Evolutionary conservation across 441 rosid genomes (phyloP), one percentile per base, ranked within the genome.

Genomic region (California macrophylla): DNA sequence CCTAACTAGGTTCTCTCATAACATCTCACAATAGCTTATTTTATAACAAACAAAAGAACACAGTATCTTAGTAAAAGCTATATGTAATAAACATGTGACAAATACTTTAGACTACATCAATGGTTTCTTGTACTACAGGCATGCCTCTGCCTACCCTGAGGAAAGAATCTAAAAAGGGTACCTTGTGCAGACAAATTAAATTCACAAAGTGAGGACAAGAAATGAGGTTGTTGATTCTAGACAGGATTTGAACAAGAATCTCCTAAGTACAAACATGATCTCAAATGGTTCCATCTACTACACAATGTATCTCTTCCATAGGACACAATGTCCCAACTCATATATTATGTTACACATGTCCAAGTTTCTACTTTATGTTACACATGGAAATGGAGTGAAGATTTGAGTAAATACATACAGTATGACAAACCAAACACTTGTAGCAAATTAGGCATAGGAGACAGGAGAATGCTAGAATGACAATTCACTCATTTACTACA

Each of bases 181-280:
- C 47, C 47, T 40, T 40, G 47, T 40, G 47, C n/a, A 40, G 62
- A 21, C 62, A 56, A 56, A 52, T 36, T 6, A 8, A 36, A 52
- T 8, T 52, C 60, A 52, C 16, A 52, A 13, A 36, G 47, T 12
- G n/a, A 40, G 47, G 47, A 40, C 47, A 40, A 40, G 47, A 40
- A 9, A 9, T 4, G 50, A 13, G 50, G 50, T 42, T 42, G 50
- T 42, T 42, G 50, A 42, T 13, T 5, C 28, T 23, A 24, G 25
- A 58, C n/a, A 56, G 62, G 28, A 56, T 56, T 21, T 24, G 15
- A 56, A 56, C 63, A 58, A 23, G 63, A 58, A 58, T 58, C 28
- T 23, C 63, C 28, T 1, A 56, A 54, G 16, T 42, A 16, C 16
- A 42, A 15, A 42, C 50, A 42, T 42, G 50, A 42, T 42, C 50